These are phyloP conservation scores for Rutstroemia sp. DNA, from an alignment of 2,329 filamentous ascomycete genomes.

Conservation along the genomic window DNA sequence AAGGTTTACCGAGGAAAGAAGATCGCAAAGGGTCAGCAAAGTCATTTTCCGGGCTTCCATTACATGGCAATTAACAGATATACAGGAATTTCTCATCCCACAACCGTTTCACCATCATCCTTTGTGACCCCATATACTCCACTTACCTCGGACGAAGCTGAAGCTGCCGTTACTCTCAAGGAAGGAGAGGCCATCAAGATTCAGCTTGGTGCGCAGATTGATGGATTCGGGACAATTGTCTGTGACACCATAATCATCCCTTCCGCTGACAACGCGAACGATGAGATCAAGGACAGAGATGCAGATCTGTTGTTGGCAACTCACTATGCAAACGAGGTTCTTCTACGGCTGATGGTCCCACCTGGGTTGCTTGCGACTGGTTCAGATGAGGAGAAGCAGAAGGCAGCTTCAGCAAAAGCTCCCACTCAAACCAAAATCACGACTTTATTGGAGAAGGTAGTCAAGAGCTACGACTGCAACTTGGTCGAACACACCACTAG, in stretches of 20 bases:
- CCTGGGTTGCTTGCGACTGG: constrained; percentile 77
- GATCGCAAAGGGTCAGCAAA: constrained; percentile 67
- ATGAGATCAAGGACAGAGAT: constrained; percentile 63
- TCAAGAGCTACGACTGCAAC: constrained; percentile 83
- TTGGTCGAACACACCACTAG: constrained; percentile 97
- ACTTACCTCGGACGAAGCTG: constrained; percentile 74
- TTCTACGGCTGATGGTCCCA: constrained; percentile 84
- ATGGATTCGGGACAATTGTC: constrained; percentile 93
- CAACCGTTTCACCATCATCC: constrained; percentile 87
- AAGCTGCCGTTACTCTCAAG: constrained; percentile 74
- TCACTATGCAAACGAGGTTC: constrained; percentile 90
- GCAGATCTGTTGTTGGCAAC: constrained; percentile 88
- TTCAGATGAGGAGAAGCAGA: constrained; percentile 91
- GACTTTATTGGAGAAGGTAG: constrained; percentile 80
- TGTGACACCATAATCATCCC: constrained; percentile 83
- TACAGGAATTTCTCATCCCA: constrained; percentile 81
- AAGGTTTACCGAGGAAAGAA: constrained; percentile 99
- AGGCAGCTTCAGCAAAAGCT: constrained; percentile 74
- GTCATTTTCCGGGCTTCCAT: constrained; percentile 22
- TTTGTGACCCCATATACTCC: constrained; percentile 97
- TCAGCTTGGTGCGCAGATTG: constrained; percentile 97
- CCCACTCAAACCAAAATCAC: constrained; percentile 84
- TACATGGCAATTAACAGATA: constrained; percentile 20
- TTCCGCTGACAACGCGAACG: constrained; percentile 50
- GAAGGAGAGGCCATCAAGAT: constrained; percentile 89